Percentiles rank a stretch among this genome's conserved stretches.
Evolutionary conservation across 2,329 filamentous ascomycete species (phyloP).

Genomic region (Colletotrichum sp.): DNA sequence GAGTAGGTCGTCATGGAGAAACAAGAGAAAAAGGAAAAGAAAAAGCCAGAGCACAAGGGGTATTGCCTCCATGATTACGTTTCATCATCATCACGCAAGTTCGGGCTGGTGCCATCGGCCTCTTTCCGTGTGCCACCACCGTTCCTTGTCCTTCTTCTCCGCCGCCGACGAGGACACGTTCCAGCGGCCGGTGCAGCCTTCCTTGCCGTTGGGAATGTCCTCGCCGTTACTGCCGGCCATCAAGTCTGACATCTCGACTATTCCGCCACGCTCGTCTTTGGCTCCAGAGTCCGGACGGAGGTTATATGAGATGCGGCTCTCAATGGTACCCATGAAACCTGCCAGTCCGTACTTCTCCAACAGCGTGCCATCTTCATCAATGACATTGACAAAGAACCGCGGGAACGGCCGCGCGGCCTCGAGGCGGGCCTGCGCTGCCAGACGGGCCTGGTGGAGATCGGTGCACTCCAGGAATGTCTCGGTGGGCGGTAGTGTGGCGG

Average conservation of each 20-base stretch:
- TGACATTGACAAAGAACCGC: constrained; percentile 63
- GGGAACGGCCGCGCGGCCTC: constrained; percentile 60
- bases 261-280: constrained; percentile 59
- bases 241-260: constrained; percentile 58
- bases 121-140: constrained; percentile 56
- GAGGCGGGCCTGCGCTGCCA: constrained; percentile 70
- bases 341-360: constrained; percentile 60
- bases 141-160: constrained; percentile 55
- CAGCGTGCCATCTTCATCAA: constrained; percentile 55
- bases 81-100: constrained; percentile 8
- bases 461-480: constrained; percentile 37
- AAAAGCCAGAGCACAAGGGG: background rate
- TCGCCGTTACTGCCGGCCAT: constrained; percentile 51
- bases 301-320: constrained; percentile 64
- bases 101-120: constrained; percentile 44
- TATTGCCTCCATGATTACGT: background rate
- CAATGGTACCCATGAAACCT: constrained; percentile 65
- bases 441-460: constrained; percentile 57
- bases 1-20: background rate
- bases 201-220: constrained; percentile 34
- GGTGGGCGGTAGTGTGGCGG: constrained; percentile 33
- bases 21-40: background rate
- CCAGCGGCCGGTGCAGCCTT: constrained; percentile 53
- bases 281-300: constrained; percentile 63
- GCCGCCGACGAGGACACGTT: constrained; percentile 40